A percentile compares a stretch with the other conserved stretches of the same genome.
Evolutionary conservation across 805 yeast genomes (phyloP).

Genomic region (Metschnikowia lochheadii): DNA sequence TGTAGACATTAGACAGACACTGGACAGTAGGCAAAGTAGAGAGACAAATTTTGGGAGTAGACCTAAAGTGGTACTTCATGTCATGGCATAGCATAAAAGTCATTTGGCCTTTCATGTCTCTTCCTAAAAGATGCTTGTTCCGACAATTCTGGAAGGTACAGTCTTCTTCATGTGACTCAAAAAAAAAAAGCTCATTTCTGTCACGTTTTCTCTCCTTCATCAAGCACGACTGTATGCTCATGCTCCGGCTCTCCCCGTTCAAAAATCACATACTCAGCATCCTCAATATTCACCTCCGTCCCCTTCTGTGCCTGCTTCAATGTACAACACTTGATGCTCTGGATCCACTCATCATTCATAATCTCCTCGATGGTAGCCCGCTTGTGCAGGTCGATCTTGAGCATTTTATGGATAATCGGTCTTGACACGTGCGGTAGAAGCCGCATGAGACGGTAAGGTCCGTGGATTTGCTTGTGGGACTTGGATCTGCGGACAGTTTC

Average conservation of each 20-base stretch:
- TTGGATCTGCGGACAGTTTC: constrained; percentile 27
- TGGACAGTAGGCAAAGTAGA: too few relatives aligned
- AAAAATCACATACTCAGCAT: constrained; percentile 34
- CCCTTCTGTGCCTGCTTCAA: constrained; percentile 22
- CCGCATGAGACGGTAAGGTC: constrained; percentile 79
- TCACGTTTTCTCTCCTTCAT: constrained; percentile 6
- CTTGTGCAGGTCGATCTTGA: constrained; percentile 53
- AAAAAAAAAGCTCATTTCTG: too few relatives aligned
- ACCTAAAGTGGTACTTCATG: too few relatives aligned
- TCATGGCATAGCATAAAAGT: too few relatives aligned
- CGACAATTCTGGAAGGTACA: too few relatives aligned
- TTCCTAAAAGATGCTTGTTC: neutral
- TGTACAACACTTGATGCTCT: constrained; percentile 60
- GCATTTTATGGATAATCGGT: constrained; percentile 66
- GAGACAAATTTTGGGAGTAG: too few relatives aligned
- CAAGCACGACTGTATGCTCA: constrained; percentile 36
- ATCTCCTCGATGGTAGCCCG: constrained; percentile 69
- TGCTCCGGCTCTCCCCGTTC: constrained; percentile 37
- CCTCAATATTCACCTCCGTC: constrained; percentile 27
- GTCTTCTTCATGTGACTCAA: too few relatives aligned
- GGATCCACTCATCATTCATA: constrained; percentile 67
- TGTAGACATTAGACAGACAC: too few relatives aligned
- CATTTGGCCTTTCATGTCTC: too few relatives aligned
- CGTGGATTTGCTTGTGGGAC: constrained; percentile 59
- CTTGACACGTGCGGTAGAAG: constrained; percentile 79